Base-by-base conservation (phyloP, 2,329 filamentous ascomycete species). In the Diaporthe ampelina region DNA sequence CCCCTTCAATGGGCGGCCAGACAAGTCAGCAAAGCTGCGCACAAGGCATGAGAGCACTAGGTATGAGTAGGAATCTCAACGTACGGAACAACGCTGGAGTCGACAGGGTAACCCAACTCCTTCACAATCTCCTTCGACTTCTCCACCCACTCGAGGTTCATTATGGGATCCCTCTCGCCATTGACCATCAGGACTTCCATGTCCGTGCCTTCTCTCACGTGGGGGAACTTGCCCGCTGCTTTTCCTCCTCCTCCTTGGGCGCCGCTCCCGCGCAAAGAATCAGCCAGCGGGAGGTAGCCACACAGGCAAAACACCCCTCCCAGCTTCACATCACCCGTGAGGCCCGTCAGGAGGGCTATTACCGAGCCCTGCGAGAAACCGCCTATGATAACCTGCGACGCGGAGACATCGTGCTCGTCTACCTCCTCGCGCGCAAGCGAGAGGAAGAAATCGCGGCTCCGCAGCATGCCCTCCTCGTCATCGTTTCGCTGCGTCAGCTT, bases 311-410 rank as follows among this genome's bases (percentile, higher is more conserved):
- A 73, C 1, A 70, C 29, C 1, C 65, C 72, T 7, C 65, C 72
- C 24, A 70, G 32, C 29, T 52, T 32, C 54, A 69, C 26, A 24
- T 50, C 65, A 15, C 43, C 65, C 4, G 63, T 61, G 37, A 73
- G 9, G 19, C 63, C 72, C n/a, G 72, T 56, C 29, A 73, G 29
- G 37, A 73, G 72, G 29, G 72, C 17, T 43, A 73, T 43, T 19
- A 70, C 72, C 35, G 40, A 57, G 35, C 72, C 72, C 63, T 70
- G 72, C 54, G 56, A 70, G 63, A 70, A 73, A 32, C 72, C 72
- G 32, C 72, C 72, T 21, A 32, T 69, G 40, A 73, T 48, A 43
- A 73, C 35, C 63, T 45, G 63, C 61, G 72, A 70, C 21, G 54
- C 32, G n/a, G 63, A 65, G 43, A 73, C 19, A 17, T 19, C 26